Evolutionary conservation across 306 rosid species (phyloP).

Genomic region (Coriaria nepalensis): DNA sequence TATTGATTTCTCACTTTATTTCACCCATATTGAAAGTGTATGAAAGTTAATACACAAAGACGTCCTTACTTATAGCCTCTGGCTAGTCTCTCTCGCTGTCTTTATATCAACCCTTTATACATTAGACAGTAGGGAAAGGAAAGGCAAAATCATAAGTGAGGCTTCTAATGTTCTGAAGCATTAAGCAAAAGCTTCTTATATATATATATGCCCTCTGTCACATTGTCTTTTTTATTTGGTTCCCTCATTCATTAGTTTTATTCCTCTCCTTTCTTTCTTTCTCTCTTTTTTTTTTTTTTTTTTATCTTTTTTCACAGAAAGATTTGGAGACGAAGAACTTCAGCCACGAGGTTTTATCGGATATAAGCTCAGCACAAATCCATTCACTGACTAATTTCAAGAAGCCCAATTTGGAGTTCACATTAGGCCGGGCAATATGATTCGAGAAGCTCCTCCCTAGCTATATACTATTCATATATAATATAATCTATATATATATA

Average conservation of each 20-base stretch:
- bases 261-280: neutral
- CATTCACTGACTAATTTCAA: conserved; percentile 34
- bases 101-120: no score
- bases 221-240: conserved; percentile 14
- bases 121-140: no score
- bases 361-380: conserved; percentile 45
- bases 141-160: no score
- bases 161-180: no score
- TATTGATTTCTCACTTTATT: neutral
- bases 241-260: no score
- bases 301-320: conserved; percentile 17
- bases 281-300: neutral
- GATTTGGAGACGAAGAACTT: conserved; percentile 50
- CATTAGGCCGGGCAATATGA: conserved; percentile 48
- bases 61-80: no score
- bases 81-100: no score
- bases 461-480: neutral
- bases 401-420: conserved; percentile 62
- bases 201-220: conserved; percentile 16
- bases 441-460: conserved; percentile 14
- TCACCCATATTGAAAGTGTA: conserved; percentile 3
- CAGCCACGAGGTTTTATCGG: conserved; percentile 56
- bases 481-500: neutral
- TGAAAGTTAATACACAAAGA: neutral
- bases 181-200: no score